Evolutionary conservation across 768 basidiomycete genomes (phyloP), one percentile per base, ranked within the genome.

Genomic region (Boletus pseudopeckii): DNA sequence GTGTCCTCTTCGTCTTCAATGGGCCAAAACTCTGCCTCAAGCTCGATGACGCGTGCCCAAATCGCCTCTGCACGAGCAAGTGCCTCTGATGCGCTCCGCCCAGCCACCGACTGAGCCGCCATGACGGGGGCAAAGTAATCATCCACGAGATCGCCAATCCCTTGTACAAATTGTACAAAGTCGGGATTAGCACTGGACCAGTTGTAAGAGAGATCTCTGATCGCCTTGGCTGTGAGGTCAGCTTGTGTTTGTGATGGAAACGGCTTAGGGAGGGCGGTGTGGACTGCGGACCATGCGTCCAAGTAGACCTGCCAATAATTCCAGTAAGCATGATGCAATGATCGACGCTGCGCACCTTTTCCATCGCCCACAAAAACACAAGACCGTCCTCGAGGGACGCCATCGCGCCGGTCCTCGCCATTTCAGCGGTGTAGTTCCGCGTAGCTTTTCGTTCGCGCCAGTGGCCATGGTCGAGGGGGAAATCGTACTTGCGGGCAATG

Each of bases 311-410:
- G 44, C 3, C 24, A 22, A 41, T 13, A 8, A 40, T 50, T 18
- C 13, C 18, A 49, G 42, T 24, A 13, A 28, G 22, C 32, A 20
- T 8, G 8, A 32, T 1, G 5, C 1, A 9, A 30, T 9, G 17
- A 18, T 5, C 13, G 18, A 15, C 3, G 36, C 5, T 7, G 54
- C 69, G 20, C 40, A 87, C 88, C 73, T 80, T 77, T 65, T 90
- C 88, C 87, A 90, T 90, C 0, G 84, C 84, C 87, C 87, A 90
- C 14, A 91, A 69, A 56, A 90, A 84, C 1, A 90, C 73, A 20
- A 91, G 68, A 0, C 84, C 85, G 39, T 90, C 88, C 45, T 80
- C 77, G 18, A 87, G 58, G 0, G 70, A 73, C 4, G 75, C 78
- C 15, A 69, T 61, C 6, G 72, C 69, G 4, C 76, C 75, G 3